Base-by-base conservation (phyloP, 768 basidiomycete genomes). In the Hygrocybe punicea region DNA sequence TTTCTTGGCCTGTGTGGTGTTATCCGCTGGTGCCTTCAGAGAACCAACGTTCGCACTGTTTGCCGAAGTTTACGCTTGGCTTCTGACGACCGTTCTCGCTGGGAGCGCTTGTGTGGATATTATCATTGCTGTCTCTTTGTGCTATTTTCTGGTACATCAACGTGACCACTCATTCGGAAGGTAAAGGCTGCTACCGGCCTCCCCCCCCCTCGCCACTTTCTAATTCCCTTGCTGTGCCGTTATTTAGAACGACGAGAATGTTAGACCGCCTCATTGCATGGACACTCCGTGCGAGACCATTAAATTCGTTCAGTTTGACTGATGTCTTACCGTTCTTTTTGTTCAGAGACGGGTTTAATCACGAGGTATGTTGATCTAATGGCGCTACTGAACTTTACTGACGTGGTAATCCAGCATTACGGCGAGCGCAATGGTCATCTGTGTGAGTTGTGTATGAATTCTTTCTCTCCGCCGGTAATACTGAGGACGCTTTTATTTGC, bases 101-200 rank as follows among this genome's bases (percentile, higher is more conserved):
- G 58, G 66, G 10, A 68, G 72, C 9, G 69, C 65, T 2, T 61
- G 59, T 1, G 55, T 72, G 11, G 74, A 76, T 46, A 56, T 74
- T 24, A 58, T 67, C 7, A 69, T 75, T 55, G 68, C 71, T 0
- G 60, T 59, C 0, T 63, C 68, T 19, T 64, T 76, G 64, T 59
- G 73, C 40, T 73, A 68, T 40, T 72, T 71, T 55, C 58, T 76
- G 9, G 23, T 59, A 2, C 55, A 55, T 23, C 60, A 70, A 53
- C 56, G 65, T 44, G 61, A 54, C 34, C 62, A 68, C 66, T 35
- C 6, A 58, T 59, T 51, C n/a, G 9, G 16, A 34, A 47, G 57
- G 60, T 55, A 56, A 40, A 34, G 40, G 13, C n/a, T 13, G 25
- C 33, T 16, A 7, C 14, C 14, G 25, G 34, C n/a, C 8, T 35